Conservation (phyloP, 2,329 filamentous ascomycete species). For the Madurella fahalii region DNA sequence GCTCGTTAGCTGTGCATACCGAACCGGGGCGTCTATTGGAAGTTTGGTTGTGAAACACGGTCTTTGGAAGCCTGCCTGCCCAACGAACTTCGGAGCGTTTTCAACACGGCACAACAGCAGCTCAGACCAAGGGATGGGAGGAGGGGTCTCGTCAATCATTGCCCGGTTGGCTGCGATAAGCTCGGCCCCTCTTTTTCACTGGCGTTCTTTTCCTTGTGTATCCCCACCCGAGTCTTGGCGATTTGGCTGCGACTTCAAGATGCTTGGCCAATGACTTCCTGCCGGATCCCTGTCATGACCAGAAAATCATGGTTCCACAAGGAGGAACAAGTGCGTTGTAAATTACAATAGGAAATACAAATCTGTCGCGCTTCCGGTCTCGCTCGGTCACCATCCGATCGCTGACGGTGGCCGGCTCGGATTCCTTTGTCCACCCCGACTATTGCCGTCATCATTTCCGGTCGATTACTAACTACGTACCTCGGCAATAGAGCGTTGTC, state of each 20-base stretch:
- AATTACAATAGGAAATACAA: too few species aligned
- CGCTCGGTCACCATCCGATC: neutral
- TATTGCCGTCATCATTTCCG: neutral
- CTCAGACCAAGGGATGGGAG: neutral
- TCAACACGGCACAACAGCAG: neutral
- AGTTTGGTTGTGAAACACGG: too few species aligned
- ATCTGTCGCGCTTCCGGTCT: neutral
- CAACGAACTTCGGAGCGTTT: neutral
- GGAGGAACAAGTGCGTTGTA: too few species aligned
- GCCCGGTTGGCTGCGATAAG: conserved; percentile 19
- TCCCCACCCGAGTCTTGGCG: conserved; percentile 13
- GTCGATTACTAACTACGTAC: neutral
- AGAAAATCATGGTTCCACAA: too few species aligned
- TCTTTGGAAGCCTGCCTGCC: neutral
- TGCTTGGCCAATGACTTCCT: conserved; percentile 5
- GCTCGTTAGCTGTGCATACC: too few species aligned
- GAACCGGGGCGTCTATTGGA: too few species aligned
- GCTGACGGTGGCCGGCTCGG: neutral
- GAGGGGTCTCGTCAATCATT: conserved; percentile 21
- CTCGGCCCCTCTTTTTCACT: conserved; percentile 15
- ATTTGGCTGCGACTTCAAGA: conserved; percentile 19
- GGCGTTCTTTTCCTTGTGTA: neutral
- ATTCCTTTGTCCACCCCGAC: neutral
- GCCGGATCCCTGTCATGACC: neutral
- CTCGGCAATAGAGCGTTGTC: too few species aligned